A percentile compares a stretch with the other conserved stretches of the same genome.
Evolutionary conservation across 352 stramenopile species (phyloP).

Genomic region (Phytophthora europaea): DNA sequence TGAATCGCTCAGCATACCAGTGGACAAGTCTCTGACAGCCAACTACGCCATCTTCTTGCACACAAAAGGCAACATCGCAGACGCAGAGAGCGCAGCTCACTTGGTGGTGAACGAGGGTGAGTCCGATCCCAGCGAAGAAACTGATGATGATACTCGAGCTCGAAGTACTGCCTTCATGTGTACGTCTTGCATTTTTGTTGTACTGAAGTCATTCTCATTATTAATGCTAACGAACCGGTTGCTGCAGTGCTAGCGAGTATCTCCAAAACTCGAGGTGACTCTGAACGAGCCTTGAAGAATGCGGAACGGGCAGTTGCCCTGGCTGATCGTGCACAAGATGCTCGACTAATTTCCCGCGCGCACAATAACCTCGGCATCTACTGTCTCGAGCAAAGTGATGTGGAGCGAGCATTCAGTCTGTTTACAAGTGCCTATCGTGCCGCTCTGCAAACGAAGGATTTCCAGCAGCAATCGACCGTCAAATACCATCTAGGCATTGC

Average conservation of each 20-base stretch:
- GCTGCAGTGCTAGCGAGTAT: conserved; percentile 43
- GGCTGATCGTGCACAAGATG: conserved; percentile 30
- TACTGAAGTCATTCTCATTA: not conserved
- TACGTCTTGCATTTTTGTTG: conserved; percentile 17
- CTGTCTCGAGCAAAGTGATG: conserved; percentile 40
- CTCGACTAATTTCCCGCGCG: conserved; percentile 38
- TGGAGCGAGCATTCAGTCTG: conserved; percentile 37
- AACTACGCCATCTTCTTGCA: conserved; percentile 65
- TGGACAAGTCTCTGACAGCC: conserved; percentile 43
- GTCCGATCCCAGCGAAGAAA: conserved; percentile 10
- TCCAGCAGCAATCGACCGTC: conserved; percentile 44
- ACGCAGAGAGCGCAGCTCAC: conserved; percentile 44
- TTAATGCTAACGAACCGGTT: not conserved
- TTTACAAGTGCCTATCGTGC: conserved; percentile 52
- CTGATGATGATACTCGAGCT: conserved; percentile 30
- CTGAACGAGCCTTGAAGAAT: conserved; percentile 26
- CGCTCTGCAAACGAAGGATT: conserved; percentile 35
- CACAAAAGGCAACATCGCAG: conserved; percentile 38
- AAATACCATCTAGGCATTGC: conserved; percentile 60
- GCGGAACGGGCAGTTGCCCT: conserved; percentile 33
- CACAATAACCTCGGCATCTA: conserved; percentile 56
- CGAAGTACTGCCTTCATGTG: conserved; percentile 39
- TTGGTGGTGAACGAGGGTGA: conserved; percentile 33
- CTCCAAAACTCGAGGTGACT: conserved; percentile 31
- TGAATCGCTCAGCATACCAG: not conserved